Conservation (phyloP, 129 eudicot genomes). For the Sambucus nigra region DNA sequence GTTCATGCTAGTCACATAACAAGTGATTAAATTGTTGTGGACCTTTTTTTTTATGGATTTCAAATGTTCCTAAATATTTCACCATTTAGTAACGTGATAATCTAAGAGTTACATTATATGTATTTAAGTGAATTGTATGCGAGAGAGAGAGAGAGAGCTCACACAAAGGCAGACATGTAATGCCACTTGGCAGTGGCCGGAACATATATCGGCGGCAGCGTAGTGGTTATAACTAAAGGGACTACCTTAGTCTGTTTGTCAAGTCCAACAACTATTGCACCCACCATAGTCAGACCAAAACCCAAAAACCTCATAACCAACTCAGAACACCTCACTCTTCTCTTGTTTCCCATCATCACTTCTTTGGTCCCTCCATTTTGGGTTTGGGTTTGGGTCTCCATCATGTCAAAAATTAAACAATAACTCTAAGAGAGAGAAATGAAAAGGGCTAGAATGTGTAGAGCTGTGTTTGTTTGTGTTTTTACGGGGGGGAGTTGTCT, state of each 20-base stretch:
- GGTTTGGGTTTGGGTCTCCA: slow-evolving; percentile 21
- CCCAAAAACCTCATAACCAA: slow-evolving; percentile 42
- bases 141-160: slow-evolving; percentile 15
- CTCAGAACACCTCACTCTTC: slow-evolving; percentile 20
- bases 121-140: too few relatives aligned
- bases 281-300: slow-evolving; percentile 35
- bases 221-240: slow-evolving; percentile 21
- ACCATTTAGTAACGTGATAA: too few relatives aligned
- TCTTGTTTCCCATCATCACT: background rate
- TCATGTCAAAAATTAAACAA: background rate
- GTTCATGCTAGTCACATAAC: too few relatives aligned
- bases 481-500: background rate
- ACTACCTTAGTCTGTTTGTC: slow-evolving; percentile 41
- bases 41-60: too few relatives aligned
- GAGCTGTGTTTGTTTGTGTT: background rate
- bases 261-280: slow-evolving; percentile 49
- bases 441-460: background rate
- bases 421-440: background rate
- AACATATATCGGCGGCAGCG: slow-evolving; percentile 50
- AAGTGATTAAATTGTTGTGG: too few relatives aligned
- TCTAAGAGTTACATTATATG: too few relatives aligned
- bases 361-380: background rate
- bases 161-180: slow-evolving; percentile 72
- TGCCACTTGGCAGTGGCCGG: slow-evolving; percentile 60
- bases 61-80: too few relatives aligned